Conservation (phyloP, 2,329 filamentous ascomycete species). For the Botrytis cinerea region DNA sequence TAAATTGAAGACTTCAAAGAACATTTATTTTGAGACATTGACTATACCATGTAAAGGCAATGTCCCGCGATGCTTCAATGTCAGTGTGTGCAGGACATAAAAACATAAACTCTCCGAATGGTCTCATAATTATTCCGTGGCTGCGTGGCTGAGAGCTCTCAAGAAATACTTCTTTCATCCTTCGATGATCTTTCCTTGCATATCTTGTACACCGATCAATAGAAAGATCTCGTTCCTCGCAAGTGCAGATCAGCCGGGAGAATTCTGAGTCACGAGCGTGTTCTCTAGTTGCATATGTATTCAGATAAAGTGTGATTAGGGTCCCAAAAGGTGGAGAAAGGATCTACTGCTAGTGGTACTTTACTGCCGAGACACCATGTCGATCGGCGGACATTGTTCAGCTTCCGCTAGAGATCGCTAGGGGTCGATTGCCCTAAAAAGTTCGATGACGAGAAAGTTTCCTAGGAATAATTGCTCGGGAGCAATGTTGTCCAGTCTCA, state of each 20-base stretch:
- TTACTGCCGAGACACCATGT: slow-evolving; percentile 8
- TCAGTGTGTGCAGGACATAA: neutral
- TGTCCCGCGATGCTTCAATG: neutral
- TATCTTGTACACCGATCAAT: neutral
- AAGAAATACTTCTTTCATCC: neutral
- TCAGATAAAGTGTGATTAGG: neutral
- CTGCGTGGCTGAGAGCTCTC: slow-evolving; percentile 1
- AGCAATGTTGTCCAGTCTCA: neutral
- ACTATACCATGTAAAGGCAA: neutral
- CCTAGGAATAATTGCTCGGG: neutral
- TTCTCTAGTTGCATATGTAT: slow-evolving; percentile 20
- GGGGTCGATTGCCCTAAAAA: neutral
- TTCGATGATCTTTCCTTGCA: slow-evolving; percentile 8
- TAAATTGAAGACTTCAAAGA: neutral
- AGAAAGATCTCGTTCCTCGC: neutral
- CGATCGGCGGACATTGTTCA: neutral
- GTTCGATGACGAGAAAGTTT: neutral
- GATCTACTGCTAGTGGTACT: neutral
- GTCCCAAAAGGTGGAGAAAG: neutral
- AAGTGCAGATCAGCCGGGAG: slow-evolving; percentile 1
- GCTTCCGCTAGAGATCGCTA: neutral
- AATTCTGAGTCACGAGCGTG: neutral
- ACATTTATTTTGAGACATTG: neutral
- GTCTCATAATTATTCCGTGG: neutral
- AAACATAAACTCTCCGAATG: neutral